Evolutionary conservation across 116 monocot genomes (phyloP).

Genomic region (Papilionanthe hybrid): DNA sequence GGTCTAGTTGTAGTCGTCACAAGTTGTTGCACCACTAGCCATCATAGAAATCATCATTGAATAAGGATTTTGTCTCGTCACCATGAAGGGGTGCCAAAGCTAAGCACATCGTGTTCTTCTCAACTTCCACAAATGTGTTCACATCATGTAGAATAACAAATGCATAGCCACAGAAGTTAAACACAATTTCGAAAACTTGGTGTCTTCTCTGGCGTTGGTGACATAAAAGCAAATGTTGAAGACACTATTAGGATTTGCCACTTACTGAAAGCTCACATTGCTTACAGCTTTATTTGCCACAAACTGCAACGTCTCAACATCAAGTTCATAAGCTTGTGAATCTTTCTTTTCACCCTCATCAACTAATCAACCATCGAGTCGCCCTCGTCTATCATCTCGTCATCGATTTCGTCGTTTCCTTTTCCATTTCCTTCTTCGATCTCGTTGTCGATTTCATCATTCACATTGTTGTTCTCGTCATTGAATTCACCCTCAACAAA

Average conservation of each 20-base stretch:
- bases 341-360: too few species aligned
- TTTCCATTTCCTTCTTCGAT: too few species aligned
- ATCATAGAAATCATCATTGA: too few species aligned
- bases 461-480: too few species aligned
- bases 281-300: neutral
- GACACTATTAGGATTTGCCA: neutral
- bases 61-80: neutral
- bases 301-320: too few species aligned
- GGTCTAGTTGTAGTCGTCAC: too few species aligned
- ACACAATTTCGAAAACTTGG: neutral
- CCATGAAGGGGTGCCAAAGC: neutral
- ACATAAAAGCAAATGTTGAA: neutral
- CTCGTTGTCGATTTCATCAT: too few species aligned
- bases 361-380: too few species aligned
- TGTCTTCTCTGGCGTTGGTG: neutral
- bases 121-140: neutral
- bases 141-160: neutral
- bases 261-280: neutral
- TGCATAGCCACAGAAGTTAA: conserved; percentile 3
- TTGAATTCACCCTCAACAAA: too few species aligned
- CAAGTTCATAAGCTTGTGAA: neutral
- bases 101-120: neutral
- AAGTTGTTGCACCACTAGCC: too few species aligned
- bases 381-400: too few species aligned
- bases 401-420: too few species aligned